Conservation (phyloP, 2,329 filamentous ascomycete genomes). For the Gaeumannomyces tritici region DNA sequence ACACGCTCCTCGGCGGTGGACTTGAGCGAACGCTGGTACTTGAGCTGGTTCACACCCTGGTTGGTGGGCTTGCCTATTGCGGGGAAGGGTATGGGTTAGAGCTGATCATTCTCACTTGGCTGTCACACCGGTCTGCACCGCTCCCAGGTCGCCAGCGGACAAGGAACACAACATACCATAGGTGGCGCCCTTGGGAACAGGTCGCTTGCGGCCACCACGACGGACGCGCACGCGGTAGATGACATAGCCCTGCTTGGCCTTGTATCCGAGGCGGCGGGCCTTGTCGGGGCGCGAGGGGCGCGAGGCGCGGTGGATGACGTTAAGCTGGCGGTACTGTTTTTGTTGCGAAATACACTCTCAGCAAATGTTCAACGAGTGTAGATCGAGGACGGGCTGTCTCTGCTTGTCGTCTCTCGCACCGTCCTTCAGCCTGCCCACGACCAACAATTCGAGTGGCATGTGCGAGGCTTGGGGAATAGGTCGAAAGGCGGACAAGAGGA, state of each 20-base stretch:
- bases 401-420: neutral
- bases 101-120: too few relatives aligned
- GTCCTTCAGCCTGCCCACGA: neutral
- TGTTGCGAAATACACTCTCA: slow-evolving; percentile 79
- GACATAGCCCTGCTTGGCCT: slow-evolving; percentile 99
- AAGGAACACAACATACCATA: slow-evolving; percentile 57
- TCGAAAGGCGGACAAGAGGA: neutral
- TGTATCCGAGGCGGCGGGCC: slow-evolving; percentile 99
- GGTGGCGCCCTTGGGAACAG: slow-evolving; percentile 94
- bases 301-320: slow-evolving; percentile 98
- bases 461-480: slow-evolving; percentile 13
- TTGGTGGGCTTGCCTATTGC: slow-evolving; percentile 95
- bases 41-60: slow-evolving; percentile 99
- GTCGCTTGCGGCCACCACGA: slow-evolving; percentile 97
- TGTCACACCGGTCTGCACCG: neutral
- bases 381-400: slow-evolving; percentile 56
- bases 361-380: slow-evolving; percentile 99
- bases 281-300: slow-evolving; percentile 98
- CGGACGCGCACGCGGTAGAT: slow-evolving; percentile 99
- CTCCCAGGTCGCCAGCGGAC: neutral
- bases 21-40: slow-evolving; percentile 99
- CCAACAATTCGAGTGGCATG: neutral
- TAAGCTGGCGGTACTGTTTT: slow-evolving; percentile 99
- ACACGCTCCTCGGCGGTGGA: slow-evolving; percentile 99
- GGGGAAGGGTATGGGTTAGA: slow-evolving; percentile 3